Evolutionary conservation across 2,329 filamentous ascomycete species (phyloP), one percentile per base, ranked within the genome.

Genomic region (Fragosphaeria purpurea): DNA sequence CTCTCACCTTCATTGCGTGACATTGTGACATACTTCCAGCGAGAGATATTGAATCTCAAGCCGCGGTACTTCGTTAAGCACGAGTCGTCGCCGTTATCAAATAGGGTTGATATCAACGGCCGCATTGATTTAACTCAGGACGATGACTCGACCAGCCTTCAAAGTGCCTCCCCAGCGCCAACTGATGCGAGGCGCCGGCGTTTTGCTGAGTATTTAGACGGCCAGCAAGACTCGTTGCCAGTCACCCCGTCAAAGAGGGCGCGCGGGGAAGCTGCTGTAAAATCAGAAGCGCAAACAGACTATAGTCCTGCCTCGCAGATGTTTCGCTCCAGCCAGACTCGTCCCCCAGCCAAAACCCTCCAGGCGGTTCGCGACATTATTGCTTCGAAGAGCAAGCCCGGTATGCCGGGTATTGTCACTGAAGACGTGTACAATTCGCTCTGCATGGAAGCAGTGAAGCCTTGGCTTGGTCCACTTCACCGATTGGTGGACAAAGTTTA

Each of bases 361-460:
- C 63, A 64, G 4, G 66, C 74, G 39, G 77, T 86, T 1, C 72
- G 75, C 0, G 63, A 69, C 0, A 72, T 80, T 9, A 82, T 85
- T 11, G 63, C 68, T 13, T 65, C 69, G 4, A 77, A 77, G 10
- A 76, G 74, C 32, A 70, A 70, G 13, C 74, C 78, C 0, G 80
- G 82, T 0, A 70, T 82, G 56, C 80, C 79, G 0, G 74, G 76
- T 6, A 70, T 80, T 0, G 75, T 80, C 0, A 75, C 81, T 0
- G 73, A 77, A 0, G 75, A 78, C 39, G 80, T 84, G 0, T 79
- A 82, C 30, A 74, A 81, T 33, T 69, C 70, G 0, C 68, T 86
- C 12, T 80, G 77, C 44, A 67, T 71, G 12, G 65, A 76, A n/a
- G 75, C 76, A 0, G 74, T 86, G 1, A 60, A 63, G 7, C 74